Base-by-base conservation (phyloP, 176 grass and related monocot genomes). In the Pontederia paniculata region DNA sequence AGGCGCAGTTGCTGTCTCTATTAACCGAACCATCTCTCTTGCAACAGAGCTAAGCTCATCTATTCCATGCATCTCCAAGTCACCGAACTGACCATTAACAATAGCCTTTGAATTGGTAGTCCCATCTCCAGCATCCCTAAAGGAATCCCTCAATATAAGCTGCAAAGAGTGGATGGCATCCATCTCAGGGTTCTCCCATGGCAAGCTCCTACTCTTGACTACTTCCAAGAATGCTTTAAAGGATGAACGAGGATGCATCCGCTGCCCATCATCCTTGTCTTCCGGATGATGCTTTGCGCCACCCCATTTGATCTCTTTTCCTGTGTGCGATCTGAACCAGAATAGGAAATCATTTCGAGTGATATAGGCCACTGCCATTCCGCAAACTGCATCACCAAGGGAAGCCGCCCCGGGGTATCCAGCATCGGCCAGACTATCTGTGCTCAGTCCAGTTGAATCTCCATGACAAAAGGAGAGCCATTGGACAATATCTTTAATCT, bases 141-240 rank as follows among this genome's bases (percentile, higher is more conserved):
- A 88, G 48, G 86, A 79, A 57, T 88, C 86, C 1, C 93, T 74
- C 72, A 98, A 59, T 23, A 98, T 98, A 22, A 98, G 80, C 77
- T 98, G 93, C 80, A 98, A 74, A 0, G 93, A 98, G 67, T 98
- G 93, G 54, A 98, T 91, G 44, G 86, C 93, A 13, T 98, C 93
- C 86, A 98, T 88, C 76, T 98, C 93, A 2, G 86, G 83, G 74
- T 83, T 88, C 76, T 98, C 93, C 93, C 93, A 98, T 5, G 83
- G 83, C 69, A 88, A 76, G 60, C 86, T 98, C 69, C 80, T 82
- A 46, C 86, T 84, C 78, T 98, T 88, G 57, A 98, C 93, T 48
- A 91, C 93, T 74, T 98, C 86, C 52, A 98, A 83, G 69, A 98
- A 98, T 42, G 93, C 83, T 65, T 98, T 91, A 68, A 98, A 98